Conservation (phyloP, 352 stramenopile species). For the Aphanomyces invadans region DNA sequence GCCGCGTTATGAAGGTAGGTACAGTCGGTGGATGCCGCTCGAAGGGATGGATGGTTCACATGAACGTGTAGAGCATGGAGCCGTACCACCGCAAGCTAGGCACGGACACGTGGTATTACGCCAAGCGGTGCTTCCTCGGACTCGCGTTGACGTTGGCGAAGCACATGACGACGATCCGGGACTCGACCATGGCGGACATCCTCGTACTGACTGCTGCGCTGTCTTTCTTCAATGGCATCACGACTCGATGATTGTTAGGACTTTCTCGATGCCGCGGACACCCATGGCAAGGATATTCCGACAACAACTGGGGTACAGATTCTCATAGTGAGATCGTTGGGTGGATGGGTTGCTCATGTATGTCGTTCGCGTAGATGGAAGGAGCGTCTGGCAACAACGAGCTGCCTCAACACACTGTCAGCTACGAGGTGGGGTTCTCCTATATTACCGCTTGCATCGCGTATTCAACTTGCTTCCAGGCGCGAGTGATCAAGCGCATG, state of each 20-base stretch:
- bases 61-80: slow-evolving; percentile 67
- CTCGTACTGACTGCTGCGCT: slow-evolving; percentile 29
- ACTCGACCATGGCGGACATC: slow-evolving; percentile 92
- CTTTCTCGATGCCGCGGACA: slow-evolving; percentile 88
- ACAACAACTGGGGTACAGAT: slow-evolving; percentile 52
- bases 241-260: slow-evolving; percentile 28
- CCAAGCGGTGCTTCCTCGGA: slow-evolving; percentile 92
- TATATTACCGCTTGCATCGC: neutral
- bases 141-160: slow-evolving; percentile 91
- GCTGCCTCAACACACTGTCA: slow-evolving; percentile 78
- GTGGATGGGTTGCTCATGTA: too few relatives aligned
- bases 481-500: slow-evolving; percentile 88
- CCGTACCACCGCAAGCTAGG: slow-evolving; percentile 94
- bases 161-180: slow-evolving; percentile 92
- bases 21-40: neutral
- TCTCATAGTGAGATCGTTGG: slow-evolving; percentile 1
- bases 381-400: slow-evolving; percentile 27
- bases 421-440: slow-evolving; percentile 65
- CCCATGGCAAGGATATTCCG: slow-evolving; percentile 88
- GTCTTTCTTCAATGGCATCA: neutral
- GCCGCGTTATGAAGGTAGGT: slow-evolving; percentile 78
- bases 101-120: slow-evolving; percentile 94
- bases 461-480: too few relatives aligned
- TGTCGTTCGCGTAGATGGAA: slow-evolving; percentile 10
- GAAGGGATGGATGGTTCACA: too few relatives aligned